Base-by-base conservation (phyloP, 225 moss, liverwort and hornwort genomes). In the Rhytidiadelphus loreus region DNA sequence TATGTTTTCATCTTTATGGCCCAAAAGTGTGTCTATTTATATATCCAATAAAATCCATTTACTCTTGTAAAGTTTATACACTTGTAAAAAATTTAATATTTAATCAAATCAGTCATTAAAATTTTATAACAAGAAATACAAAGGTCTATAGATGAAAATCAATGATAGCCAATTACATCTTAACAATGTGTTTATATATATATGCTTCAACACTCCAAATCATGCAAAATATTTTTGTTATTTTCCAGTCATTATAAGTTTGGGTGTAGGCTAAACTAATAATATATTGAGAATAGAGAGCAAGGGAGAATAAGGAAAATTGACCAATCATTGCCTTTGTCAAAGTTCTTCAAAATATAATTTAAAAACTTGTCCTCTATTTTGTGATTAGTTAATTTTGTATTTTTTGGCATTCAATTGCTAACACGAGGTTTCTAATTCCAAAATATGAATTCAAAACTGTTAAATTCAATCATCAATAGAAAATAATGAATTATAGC, bases 351-450 rank as follows among this genome's bases (percentile, higher is more conserved):
- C 10, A 1, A 29, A 28, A 3, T 44, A 17, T 29, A 43, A 72
- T 29, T 72, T 29, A 6, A 44, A 72, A 29, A 29, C 10, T 17
- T 72, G 3, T 29, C 3, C 0, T 29, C 29, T 29, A 72, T 44
- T 44, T 72, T 66, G n/a, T 23, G 0, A 2, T n/a, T n/a, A 12
- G 13, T 23, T 23, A 69, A 39, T 39, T 69, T 69, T 46, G 6
- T 18, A 17, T 29, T 44, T 72, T 28, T 28, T 17, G 15, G 11
- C 29, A 13, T 28, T 6, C 0, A 44, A 13, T 9, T 9, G 3
- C 16, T 10, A 10, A 10, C 0, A 28, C 0, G 1, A 29, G 2
- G 17, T 28, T 14, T 72, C 5, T 44, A 28, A 44, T 28, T 44
- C 6, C 29, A 72, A n/a, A 28, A 28, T 17, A 28, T 10, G 29